A percentile compares a stretch with the other conserved stretches of the same genome.
Evolutionary conservation across 305 asterid species (phyloP).

Genomic region (Fraxinus angustifolia): DNA sequence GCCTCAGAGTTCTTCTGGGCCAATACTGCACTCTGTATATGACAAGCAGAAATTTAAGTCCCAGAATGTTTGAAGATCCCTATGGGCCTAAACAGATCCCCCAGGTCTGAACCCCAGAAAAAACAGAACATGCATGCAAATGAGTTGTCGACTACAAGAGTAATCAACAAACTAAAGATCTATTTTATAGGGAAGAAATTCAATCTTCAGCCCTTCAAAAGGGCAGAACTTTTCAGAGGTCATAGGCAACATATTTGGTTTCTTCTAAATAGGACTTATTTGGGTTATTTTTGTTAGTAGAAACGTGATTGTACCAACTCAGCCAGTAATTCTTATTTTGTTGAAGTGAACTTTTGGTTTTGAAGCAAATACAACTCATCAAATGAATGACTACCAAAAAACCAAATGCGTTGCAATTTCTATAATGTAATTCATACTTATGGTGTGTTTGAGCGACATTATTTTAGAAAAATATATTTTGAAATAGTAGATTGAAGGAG

Average conservation of each 20-base stretch:
- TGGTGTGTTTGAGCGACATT: no score
- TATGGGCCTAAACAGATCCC: neutral
- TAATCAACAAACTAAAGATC: neutral
- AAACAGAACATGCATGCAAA: neutral
- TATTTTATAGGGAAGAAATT: neutral
- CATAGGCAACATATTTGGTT: neutral
- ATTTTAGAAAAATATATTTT: no score
- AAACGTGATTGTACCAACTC: neutral
- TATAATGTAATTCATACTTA: neutral
- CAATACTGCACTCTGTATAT: conserved; percentile 55
- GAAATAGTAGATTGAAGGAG: no score
- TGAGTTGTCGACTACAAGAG: neutral
- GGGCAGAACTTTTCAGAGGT: neutral
- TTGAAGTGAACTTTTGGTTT: neutral
- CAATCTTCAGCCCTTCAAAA: neutral
- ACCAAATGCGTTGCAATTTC: neutral
- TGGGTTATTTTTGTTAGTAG: neutral
- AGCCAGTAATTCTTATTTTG: neutral
- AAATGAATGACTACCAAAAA: neutral
- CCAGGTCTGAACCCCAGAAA: neutral
- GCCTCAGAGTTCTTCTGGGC: conserved; percentile 83
- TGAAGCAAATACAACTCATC: neutral
- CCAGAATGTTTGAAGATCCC: neutral
- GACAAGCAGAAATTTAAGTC: neutral
- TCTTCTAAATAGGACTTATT: neutral